A percentile compares a stretch with the other conserved stretches of the same genome.
Conservation (phyloP, 2,329 filamentous ascomycete species). For the Ascosphaera pollenicola region DNA sequence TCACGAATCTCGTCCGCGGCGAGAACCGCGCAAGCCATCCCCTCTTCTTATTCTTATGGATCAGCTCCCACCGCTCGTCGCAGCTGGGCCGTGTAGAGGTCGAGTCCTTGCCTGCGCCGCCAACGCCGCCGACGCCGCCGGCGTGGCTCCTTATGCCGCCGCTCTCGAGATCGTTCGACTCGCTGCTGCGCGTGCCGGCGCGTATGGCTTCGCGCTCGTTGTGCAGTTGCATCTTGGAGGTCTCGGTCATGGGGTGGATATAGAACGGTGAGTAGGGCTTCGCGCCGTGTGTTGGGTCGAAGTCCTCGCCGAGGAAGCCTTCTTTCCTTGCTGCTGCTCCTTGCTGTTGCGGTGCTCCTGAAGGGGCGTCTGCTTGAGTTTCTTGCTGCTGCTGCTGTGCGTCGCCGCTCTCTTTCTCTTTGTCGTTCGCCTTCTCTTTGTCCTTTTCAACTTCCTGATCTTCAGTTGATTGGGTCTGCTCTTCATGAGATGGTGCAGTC, state of each 20-base stretch:
- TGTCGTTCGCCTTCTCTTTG: neutral
- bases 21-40: slow-evolving; percentile 15
- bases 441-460: too few species aligned
- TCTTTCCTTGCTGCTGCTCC: neutral
- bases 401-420: neutral
- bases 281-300: slow-evolving; percentile 17
- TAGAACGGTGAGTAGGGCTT: slow-evolving; percentile 24
- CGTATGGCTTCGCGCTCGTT: slow-evolving; percentile 2
- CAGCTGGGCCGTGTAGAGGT: slow-evolving; percentile 6
- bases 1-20: slow-evolving; percentile 14
- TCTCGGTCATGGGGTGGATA: slow-evolving; percentile 15
- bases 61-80: slow-evolving; percentile 14
- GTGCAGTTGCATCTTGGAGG: slow-evolving; percentile 10
- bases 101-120: slow-evolving; percentile 4
- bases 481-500: too few species aligned
- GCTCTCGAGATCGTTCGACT: slow-evolving; percentile 3
- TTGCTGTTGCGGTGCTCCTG: neutral
- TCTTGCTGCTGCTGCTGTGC: neutral
- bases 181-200: slow-evolving; percentile 5
- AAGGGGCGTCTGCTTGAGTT: neutral
- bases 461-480: too few species aligned
- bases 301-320: slow-evolving; percentile 9
- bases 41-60: slow-evolving; percentile 14
- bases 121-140: slow-evolving; percentile 2
- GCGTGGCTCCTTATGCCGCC: too few species aligned